A percentile compares a stretch with the other conserved stretches of the same genome.
phyloP scores from a whole-genome alignment of 192 early-diverging fungal genomes.

The Dissophora ornata region DNA sequence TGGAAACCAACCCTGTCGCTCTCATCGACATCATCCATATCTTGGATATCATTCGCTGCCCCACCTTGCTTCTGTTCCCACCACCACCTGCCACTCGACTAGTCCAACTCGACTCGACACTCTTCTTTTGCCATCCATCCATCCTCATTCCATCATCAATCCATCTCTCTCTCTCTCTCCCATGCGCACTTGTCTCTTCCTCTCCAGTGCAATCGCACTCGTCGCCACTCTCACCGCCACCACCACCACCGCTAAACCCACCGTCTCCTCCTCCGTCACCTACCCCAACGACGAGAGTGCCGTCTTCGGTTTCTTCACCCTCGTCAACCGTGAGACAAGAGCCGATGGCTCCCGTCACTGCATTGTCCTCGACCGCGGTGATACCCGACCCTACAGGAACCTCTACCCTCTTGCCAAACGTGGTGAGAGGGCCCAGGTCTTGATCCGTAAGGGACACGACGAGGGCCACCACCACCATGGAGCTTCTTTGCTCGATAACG shows the following conservation, averaged over 20 bases:
- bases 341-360: slow-evolving; percentile 11
- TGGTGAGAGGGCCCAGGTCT: slow-evolving; percentile 20
- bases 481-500: slow-evolving; percentile 6
- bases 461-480: slow-evolving; percentile 28
- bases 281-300: slow-evolving; percentile 27
- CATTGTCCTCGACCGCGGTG: slow-evolving; percentile 35
- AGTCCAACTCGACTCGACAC: no score
- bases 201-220: slow-evolving; percentile 38
- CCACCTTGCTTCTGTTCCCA: no score
- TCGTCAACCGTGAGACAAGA: slow-evolving; percentile 15
- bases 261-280: slow-evolving; percentile 1
- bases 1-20: no score
- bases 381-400: slow-evolving; percentile 37
- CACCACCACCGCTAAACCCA: background rate
- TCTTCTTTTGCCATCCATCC: no score
- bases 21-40: no score
- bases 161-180: no score
- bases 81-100: no score
- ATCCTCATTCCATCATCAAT: no score
- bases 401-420: slow-evolving; percentile 28
- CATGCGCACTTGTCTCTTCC: slow-evolving; percentile 48
- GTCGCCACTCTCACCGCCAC: slow-evolving; percentile 8
- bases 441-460: slow-evolving; percentile 26
- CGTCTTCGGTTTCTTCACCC: slow-evolving; percentile 20
- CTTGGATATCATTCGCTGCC: no score